phyloP scores from a whole-genome alignment of 768 basidiomycete genomes.

The Hygrophorus pudorinus region DNA sequence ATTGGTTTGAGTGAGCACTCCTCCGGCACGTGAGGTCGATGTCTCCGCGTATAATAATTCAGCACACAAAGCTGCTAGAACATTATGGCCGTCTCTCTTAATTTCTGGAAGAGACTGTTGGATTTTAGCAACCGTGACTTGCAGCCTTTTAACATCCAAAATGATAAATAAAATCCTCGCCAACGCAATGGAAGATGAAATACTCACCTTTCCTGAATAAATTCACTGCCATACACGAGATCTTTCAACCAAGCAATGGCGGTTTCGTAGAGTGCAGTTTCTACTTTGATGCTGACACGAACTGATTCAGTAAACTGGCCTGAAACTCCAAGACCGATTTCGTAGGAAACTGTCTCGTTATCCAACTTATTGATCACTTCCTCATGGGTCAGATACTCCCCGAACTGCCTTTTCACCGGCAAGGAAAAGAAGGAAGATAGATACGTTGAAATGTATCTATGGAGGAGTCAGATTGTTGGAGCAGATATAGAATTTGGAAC shows the following conservation, averaged over 20 bases:
- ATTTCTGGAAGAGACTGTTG: slow-evolving; percentile 84
- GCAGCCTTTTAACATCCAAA: slow-evolving; percentile 42
- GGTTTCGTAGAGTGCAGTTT: slow-evolving; percentile 64
- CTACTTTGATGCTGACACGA: slow-evolving; percentile 76
- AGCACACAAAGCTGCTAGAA: slow-evolving; percentile 62
- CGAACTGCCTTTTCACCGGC: slow-evolving; percentile 62
- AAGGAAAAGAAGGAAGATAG: slow-evolving; percentile 82
- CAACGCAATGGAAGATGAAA: background rate
- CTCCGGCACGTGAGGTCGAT: slow-evolving; percentile 59
- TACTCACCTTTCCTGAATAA: slow-evolving; percentile 67
- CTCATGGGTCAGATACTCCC: slow-evolving; percentile 70
- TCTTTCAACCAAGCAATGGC: slow-evolving; percentile 84
- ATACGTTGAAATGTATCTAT: slow-evolving; percentile 70
- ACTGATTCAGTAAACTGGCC: slow-evolving; percentile 65
- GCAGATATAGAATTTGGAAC: background rate
- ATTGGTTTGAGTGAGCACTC: slow-evolving; percentile 66
- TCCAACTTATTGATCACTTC: slow-evolving; percentile 87
- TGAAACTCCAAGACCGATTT: slow-evolving; percentile 54
- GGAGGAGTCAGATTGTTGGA: slow-evolving; percentile 2
- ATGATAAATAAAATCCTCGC: background rate
- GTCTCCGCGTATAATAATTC: slow-evolving; percentile 56
- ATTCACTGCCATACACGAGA: slow-evolving; percentile 63
- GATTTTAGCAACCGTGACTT: slow-evolving; percentile 78
- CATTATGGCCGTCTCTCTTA: slow-evolving; percentile 81
- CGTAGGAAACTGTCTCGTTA: slow-evolving; percentile 84